These are phyloP conservation scores for Casuarina equisetifolia DNA, from an alignment of 306 rosid species.

Conservation along the genomic window DNA sequence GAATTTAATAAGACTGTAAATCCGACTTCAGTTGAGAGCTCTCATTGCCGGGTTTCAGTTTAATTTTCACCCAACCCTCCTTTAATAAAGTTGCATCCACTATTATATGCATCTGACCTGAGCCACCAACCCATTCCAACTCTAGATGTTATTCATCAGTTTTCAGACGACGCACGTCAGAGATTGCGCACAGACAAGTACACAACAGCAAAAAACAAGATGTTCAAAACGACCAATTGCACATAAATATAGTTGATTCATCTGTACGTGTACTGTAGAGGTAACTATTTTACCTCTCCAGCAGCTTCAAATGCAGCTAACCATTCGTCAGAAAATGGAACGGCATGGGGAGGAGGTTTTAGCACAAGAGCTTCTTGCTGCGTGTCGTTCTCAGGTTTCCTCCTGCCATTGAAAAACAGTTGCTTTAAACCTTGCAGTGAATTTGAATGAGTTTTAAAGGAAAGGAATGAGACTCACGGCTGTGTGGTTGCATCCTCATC, in stretches of 20 bases:
- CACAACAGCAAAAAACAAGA: conserved; percentile 5
- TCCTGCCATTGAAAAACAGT: conserved; percentile 42
- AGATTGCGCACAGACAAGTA: conserved; percentile 3
- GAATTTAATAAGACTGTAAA: background rate
- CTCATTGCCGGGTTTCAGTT: no score
- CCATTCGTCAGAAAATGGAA: conserved; percentile 95
- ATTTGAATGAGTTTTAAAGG: background rate
- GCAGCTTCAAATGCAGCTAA: conserved; percentile 93
- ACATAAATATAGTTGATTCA: background rate
- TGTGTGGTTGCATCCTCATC: conserved; percentile 32
- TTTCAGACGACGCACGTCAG: background rate
- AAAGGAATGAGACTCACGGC: conserved; percentile 46
- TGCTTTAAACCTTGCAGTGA: conserved; percentile 15
- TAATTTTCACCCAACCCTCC: no score
- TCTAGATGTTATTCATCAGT: conserved; percentile 4
- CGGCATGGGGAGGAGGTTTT: conserved; percentile 58
- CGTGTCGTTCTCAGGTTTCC: conserved; percentile 32
- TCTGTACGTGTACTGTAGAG: conserved; percentile 11
- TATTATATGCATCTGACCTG: conserved; percentile 8
- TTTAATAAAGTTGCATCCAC: background rate
- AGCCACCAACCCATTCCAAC: conserved; percentile 1
- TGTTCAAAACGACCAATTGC: background rate
- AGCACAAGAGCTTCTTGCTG: conserved; percentile 40
- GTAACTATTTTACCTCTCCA: conserved; percentile 69
- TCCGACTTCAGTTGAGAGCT: background rate